Conservation (phyloP, 2,329 filamentous ascomycete genomes). For the Pseudogymnoascus sp. region DNA sequence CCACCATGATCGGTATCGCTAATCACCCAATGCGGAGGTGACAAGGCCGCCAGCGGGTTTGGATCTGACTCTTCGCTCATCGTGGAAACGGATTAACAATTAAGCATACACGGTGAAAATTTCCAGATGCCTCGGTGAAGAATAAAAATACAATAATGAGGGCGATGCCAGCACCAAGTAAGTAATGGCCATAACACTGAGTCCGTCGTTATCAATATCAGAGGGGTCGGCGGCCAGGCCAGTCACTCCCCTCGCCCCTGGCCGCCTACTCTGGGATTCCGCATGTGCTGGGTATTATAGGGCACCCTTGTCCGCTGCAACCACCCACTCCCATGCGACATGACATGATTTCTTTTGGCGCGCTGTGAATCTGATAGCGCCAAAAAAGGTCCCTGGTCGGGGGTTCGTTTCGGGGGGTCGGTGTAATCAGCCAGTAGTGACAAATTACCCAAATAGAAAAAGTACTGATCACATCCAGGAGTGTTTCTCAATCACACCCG, state of each 20-base stretch:
- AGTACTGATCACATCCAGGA: slow-evolving; percentile 4
- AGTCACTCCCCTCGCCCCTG: neutral
- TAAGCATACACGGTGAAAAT: neutral
- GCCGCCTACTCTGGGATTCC: neutral
- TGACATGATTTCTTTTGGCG: neutral
- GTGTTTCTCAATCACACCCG: slow-evolving; percentile 3
- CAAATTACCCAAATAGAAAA: slow-evolving; percentile 5
- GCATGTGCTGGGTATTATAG: neutral
- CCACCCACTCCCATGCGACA: slow-evolving; percentile 2
- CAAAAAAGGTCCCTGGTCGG: neutral
- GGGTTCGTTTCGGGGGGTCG: neutral
- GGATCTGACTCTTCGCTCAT: neutral
- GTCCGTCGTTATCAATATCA: neutral
- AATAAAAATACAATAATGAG: neutral
- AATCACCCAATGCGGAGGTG: slow-evolving; percentile 5
- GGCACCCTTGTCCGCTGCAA: neutral
- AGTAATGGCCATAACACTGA: neutral
- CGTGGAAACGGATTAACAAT: neutral
- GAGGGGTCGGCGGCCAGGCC: neutral
- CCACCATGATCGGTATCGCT: neutral
- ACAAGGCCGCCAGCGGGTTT: slow-evolving; percentile 5
- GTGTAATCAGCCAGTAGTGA: neutral
- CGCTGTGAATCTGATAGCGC: neutral
- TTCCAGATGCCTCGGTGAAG: neutral
- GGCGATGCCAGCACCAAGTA: slow-evolving; percentile 2